phyloP scores from a whole-genome alignment of 495 filamentous ascomycete genomes.

The Xylaria scruposa region DNA sequence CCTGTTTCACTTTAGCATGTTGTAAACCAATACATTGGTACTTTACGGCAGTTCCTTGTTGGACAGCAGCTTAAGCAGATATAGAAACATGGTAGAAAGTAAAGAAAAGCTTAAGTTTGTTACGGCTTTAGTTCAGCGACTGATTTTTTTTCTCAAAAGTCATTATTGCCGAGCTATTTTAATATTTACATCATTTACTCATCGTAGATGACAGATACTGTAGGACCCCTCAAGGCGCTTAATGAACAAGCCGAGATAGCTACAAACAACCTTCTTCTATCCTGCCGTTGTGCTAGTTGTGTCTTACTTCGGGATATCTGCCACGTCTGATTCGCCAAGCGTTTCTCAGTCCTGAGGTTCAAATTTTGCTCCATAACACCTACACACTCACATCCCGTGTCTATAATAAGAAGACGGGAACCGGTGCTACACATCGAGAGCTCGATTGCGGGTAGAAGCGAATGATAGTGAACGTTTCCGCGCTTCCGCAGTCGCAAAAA shows the following conservation, averaged over 20 bases:
- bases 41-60: neutral
- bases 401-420: slow-evolving; percentile 16
- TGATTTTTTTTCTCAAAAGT: neutral
- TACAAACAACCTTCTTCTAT: neutral
- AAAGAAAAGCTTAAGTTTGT: neutral
- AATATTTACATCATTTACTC: slow-evolving; percentile 5
- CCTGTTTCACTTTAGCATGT: slow-evolving; percentile 19
- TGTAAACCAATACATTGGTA: neutral
- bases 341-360: neutral
- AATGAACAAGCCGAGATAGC: neutral
- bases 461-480: neutral
- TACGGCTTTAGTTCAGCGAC: neutral
- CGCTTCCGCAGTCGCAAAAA: neutral
- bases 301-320: neutral
- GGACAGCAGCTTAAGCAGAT: neutral
- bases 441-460: neutral
- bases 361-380: neutral
- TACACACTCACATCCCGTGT: neutral
- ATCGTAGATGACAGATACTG: neutral
- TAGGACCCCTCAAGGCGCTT: neutral
- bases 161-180: slow-evolving; percentile 1
- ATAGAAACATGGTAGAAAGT: neutral
- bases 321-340: slow-evolving; percentile 9
- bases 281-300: neutral
- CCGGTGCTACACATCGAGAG: neutral